phyloP scores from a whole-genome alignment of 306 rosid species.

The Astragalus glycyphyllos region DNA sequence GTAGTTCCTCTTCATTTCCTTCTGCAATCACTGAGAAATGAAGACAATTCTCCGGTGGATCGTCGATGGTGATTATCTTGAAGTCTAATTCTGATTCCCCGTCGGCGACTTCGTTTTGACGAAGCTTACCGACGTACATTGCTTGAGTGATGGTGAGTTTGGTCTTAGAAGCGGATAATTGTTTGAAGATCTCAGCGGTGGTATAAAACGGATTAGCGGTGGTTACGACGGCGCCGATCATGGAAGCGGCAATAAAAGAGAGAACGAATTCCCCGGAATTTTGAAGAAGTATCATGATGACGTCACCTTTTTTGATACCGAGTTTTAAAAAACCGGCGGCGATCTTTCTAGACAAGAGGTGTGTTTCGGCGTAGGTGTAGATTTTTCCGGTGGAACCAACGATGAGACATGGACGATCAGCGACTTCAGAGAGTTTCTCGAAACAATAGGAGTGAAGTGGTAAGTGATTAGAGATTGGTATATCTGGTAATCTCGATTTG shows the following conservation, averaged over 20 bases:
- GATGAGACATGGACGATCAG: slow-evolving; percentile 72
- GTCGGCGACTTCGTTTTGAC: background rate
- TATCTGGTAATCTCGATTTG: slow-evolving; percentile 73
- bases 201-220: slow-evolving; percentile 87
- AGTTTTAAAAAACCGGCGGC: slow-evolving; percentile 65
- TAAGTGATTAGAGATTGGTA: slow-evolving; percentile 68
- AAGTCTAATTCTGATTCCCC: slow-evolving; percentile 49
- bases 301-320: slow-evolving; percentile 69
- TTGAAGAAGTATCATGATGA: slow-evolving; percentile 77
- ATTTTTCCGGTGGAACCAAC: slow-evolving; percentile 63
- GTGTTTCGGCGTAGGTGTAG: slow-evolving; percentile 62
- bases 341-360: slow-evolving; percentile 44
- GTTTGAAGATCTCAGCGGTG: slow-evolving; percentile 72
- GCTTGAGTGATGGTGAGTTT: slow-evolving; percentile 75
- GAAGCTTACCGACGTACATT: slow-evolving; percentile 66
- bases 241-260: slow-evolving; percentile 75
- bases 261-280: slow-evolving; percentile 72
- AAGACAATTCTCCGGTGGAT: slow-evolving; percentile 69
- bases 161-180: slow-evolving; percentile 49
- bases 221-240: slow-evolving; percentile 79
- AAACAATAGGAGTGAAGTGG: slow-evolving; percentile 82
- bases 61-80: slow-evolving; percentile 58
- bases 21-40: slow-evolving; percentile 71
- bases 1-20: slow-evolving; percentile 49
- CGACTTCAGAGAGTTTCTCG: slow-evolving; percentile 43